phyloP scores from a whole-genome alignment of 352 stramenopile species.

The Peronospora tabacina region DNA sequence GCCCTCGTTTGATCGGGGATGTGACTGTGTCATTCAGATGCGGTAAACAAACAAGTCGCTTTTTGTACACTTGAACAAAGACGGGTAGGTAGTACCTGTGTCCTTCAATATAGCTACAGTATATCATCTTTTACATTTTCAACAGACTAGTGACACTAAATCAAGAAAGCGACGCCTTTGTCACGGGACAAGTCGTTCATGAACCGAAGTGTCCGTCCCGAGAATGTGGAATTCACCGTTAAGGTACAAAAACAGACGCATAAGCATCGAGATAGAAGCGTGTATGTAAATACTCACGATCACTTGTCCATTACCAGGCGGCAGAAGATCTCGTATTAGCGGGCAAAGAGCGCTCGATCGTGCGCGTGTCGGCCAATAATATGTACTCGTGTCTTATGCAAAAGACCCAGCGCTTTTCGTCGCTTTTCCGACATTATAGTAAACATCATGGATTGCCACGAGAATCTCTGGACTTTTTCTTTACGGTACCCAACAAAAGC shows the following conservation, averaged over 20 bases:
- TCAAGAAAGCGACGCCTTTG: neutral
- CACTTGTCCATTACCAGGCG: slow-evolving; percentile 19
- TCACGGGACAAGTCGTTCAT: slow-evolving; percentile 14
- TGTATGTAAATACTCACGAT: neutral
- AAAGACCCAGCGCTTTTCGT: slow-evolving; percentile 96
- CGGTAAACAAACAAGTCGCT: neutral
- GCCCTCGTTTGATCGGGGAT: too few relatives aligned
- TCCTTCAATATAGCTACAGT: too few relatives aligned
- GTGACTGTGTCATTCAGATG: slow-evolving; percentile 11
- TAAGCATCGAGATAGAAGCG: neutral
- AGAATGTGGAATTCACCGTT: slow-evolving; percentile 96
- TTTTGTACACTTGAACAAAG: too few relatives aligned
- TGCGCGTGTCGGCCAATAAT: slow-evolving; percentile 79
- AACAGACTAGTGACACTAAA: neutral
- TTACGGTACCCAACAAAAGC: slow-evolving; percentile 55
- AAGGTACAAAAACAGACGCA: slow-evolving; percentile 44
- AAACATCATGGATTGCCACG: slow-evolving; percentile 97
- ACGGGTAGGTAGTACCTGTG: too few relatives aligned
- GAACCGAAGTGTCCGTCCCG: slow-evolving; percentile 76
- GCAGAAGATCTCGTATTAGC: slow-evolving; percentile 69
- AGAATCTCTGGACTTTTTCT: slow-evolving; percentile 97
- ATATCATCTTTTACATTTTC: neutral
- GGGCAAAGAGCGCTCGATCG: slow-evolving; percentile 74
- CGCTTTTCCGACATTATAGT: slow-evolving; percentile 96
- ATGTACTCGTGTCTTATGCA: slow-evolving; percentile 96